phyloP scores from a whole-genome alignment of 257 asterid species.

The Nemophila menziesii region DNA sequence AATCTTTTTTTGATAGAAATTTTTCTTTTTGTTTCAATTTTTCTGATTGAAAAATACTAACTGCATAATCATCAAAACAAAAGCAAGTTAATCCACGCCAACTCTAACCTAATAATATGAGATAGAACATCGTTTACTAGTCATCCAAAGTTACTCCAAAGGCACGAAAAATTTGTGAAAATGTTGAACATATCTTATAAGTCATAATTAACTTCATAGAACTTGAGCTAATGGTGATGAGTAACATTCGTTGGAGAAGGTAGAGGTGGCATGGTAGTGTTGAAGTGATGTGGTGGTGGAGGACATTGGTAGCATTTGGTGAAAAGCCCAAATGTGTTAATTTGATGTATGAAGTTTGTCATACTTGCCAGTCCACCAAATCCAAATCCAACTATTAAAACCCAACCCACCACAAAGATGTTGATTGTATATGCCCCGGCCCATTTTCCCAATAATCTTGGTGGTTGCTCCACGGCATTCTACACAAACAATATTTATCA shows the following conservation, averaged over 20 bases:
- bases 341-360: constrained; percentile 69
- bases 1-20: background rate
- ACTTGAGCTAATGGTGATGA: constrained; percentile 11
- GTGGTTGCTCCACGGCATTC: constrained; percentile 94
- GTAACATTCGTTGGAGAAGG: constrained; percentile 37
- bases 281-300: constrained; percentile 13
- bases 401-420: constrained; percentile 78
- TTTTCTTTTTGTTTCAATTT: too few species aligned
- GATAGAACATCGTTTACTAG: too few species aligned
- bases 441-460: constrained; percentile 76
- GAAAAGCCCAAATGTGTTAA: constrained; percentile 88
- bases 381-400: constrained; percentile 76
- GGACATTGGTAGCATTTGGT: constrained; percentile 89
- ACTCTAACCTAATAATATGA: too few species aligned
- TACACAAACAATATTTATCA: constrained; percentile 22
- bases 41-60: too few species aligned
- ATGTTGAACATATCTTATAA: too few species aligned
- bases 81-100: too few species aligned
- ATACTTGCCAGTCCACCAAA: constrained; percentile 97
- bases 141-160: too few species aligned
- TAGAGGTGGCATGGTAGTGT: constrained; percentile 32
- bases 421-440: constrained; percentile 62
- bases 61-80: too few species aligned
- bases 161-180: too few species aligned
- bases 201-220: too few species aligned